Base-by-base conservation (phyloP, 164 flowering plant genomes). In the Sedum album region DNA sequence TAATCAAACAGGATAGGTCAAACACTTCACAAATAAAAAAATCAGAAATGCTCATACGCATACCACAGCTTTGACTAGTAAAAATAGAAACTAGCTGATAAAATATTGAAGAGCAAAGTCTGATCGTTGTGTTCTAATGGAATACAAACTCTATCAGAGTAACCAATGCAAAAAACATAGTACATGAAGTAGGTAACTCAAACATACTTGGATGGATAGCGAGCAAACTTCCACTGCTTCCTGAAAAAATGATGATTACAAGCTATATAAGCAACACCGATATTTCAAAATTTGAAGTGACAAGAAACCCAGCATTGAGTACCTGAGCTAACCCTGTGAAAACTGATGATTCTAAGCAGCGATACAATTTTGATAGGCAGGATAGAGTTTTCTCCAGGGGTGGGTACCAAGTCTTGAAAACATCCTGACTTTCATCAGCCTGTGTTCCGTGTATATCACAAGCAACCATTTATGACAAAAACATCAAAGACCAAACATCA, bases 271-370 rank as follows among this genome's bases (percentile, higher is more conserved):
- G 55, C 39, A 6, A 48, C 68, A 35, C 15, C 2, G 46, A 41
- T 8, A 31, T 21, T 21, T 21, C 26, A 53, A 23, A 21, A 49
- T 1, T 67, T 14, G n/a, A 67, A 33, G 14, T 60, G n/a, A 33
- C 26, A 49, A 31, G 14, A 9, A 30, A 9, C 4, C 68, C 67
- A n/a, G 55, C 68, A 25, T 60, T 49, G 60, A 48, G 46, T 74
- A 87, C 99, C 99, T 95, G 99, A 31, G 99, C 99, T 74, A 95
- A 79, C 39, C 99, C 99, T 69, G 99, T 92, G 83, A 95, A 95
- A 66, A 95, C 97, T 69, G 75, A 79, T 68, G 92, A 78, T 77
- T 95, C 97, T 73, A 95, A 74, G 73, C 91, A 87, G 25, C 82
- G 89, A 75, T 92, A 92, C 73, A 95, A 73, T 84, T 90, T 95